Conservation (phyloP, 371 early-diverging fungal species). For the Smittium culicis region DNA sequence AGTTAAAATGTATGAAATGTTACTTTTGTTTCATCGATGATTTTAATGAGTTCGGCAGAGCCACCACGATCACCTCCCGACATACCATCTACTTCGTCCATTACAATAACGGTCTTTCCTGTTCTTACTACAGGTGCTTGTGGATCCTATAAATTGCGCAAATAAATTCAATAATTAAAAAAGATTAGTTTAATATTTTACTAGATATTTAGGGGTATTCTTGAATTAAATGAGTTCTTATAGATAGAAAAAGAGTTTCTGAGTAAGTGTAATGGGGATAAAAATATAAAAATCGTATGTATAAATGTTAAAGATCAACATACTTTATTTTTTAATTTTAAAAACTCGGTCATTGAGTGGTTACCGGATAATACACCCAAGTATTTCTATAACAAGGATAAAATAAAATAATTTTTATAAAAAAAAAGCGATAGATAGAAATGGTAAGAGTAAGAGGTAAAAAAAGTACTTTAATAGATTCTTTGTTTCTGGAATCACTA, state of each 20-base stretch:
- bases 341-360: slow-evolving; percentile 57
- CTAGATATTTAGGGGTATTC: too few relatives aligned
- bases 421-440: too few relatives aligned
- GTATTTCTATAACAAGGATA: slow-evolving; percentile 6
- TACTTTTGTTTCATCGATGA: slow-evolving; percentile 77
- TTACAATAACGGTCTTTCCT: slow-evolving; percentile 55
- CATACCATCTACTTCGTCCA: slow-evolving; percentile 99
- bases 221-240: too few relatives aligned
- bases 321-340: slow-evolving; percentile 7
- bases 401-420: neutral
- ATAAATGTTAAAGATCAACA: too few relatives aligned
- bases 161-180: too few relatives aligned
- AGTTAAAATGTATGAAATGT: too few relatives aligned
- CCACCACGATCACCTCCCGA: slow-evolving; percentile 98
- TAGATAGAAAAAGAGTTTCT: too few relatives aligned
- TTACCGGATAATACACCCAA: slow-evolving; percentile 50
- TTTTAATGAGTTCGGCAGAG: slow-evolving; percentile 68
- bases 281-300: too few relatives aligned
- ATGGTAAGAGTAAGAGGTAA: too few relatives aligned
- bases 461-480: slow-evolving; percentile 19
- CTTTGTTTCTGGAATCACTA: slow-evolving; percentile 94
- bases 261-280: too few relatives aligned
- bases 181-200: too few relatives aligned
- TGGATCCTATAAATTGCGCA: neutral
- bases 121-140: slow-evolving; percentile 14